phyloP scores from a whole-genome alignment of 2,329 filamentous ascomycete genomes.

The Beauveria medogensis region DNA sequence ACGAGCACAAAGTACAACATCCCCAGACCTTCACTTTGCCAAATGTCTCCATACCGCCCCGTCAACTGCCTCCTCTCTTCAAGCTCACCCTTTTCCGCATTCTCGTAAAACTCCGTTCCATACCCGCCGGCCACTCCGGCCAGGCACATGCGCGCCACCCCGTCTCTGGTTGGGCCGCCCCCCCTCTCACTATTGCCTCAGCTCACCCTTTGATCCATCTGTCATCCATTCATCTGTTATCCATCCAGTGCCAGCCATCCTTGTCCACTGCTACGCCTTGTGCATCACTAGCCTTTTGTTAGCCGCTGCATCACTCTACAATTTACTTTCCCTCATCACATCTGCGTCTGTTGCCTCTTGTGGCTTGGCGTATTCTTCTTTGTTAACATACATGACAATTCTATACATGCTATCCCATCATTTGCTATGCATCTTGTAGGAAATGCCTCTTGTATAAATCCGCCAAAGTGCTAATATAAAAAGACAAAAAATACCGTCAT shows the following conservation, averaged over 20 bases:
- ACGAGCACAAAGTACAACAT: no score
- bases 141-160: constrained; percentile 1
- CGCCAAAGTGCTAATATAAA: not conserved
- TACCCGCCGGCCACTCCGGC: not conserved
- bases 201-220: not conserved
- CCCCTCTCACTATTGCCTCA: not conserved
- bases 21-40: no score
- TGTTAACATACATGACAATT: not conserved
- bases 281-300: not conserved
- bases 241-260: not conserved
- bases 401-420: not conserved
- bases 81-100: not conserved
- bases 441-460: constrained; percentile 1
- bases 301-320: not conserved
- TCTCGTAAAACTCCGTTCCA: not conserved
- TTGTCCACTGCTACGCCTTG: not conserved
- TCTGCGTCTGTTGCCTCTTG: not conserved
- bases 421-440: not conserved
- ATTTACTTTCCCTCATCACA: not conserved
- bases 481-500: not conserved
- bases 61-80: not conserved
- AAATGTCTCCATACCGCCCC: no score
- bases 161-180: constrained; percentile 2
- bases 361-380: not conserved
- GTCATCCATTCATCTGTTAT: not conserved